Base-by-base conservation (phyloP, 345 rosid species). In the Alliaria petiolata region DNA sequence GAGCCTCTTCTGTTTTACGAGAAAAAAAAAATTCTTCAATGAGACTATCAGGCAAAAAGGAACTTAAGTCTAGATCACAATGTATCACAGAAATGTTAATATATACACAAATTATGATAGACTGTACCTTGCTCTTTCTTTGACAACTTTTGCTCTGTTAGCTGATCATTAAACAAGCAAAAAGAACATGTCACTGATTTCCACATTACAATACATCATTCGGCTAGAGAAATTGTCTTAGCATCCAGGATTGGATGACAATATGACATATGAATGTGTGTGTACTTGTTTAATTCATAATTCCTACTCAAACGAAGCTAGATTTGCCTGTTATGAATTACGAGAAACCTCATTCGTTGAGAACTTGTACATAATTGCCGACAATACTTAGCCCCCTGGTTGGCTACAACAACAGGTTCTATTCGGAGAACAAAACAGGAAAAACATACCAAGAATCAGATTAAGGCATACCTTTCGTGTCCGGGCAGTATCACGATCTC, bases 401-500 rank as follows among this genome's bases (percentile, higher is more conserved):
- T 49, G 5, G 50, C 53, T 65, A 73, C 15, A 65, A 17, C 30
- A 17, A 30, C 52, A 65, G 7, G 59, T 28, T 40, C 55, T 52
- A 22, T 43, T 52, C 68, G 4, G 50, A 68, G 51, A 28, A 52
- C 64, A 36, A 44, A 17, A 60, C 44, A 35, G 35, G 43, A 50
- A 52, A 54, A 40, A 30, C 16, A 52, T 47, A 55, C 53, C 39
- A 62, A 55, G 65, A 64, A 54, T 69, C 59, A 49, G 26, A 57
- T 17, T 36, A 13, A 53, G 79, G 25, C 66, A 42, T 78, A 92
- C 98, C 91, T 89, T 95, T 50, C 92, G 77, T 46, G 97, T 95
- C 42, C 81, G 71, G 11, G 87, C 92, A 67, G 86, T 89, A 85
- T 95, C 99, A 45, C 99, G 95, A 34, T 83, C 95, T 84, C 84